These are phyloP conservation scores for Akanthomyces uredinophilus DNA, from an alignment of 2,329 filamentous ascomycete species.

Conservation along the genomic window DNA sequence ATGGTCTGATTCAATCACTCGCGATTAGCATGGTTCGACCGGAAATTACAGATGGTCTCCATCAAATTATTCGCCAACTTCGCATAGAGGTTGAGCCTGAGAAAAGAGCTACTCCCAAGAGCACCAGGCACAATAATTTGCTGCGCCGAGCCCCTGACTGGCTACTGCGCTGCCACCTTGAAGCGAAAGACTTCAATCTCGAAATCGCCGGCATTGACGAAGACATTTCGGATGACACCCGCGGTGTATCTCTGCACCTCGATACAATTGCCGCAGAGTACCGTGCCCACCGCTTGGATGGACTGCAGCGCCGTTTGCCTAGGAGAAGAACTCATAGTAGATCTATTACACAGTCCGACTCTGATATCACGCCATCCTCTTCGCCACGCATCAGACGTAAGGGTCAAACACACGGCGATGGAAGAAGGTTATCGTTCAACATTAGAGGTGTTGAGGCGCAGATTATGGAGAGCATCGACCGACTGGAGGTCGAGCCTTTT, in stretches of 20 bases:
- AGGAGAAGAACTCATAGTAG: conserved; percentile 72
- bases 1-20: conserved; percentile 78
- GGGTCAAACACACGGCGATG: conserved; percentile 60
- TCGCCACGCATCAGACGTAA: conserved; percentile 45
- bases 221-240: conserved; percentile 73
- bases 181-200: conserved; percentile 82
- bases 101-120: conserved; percentile 47
- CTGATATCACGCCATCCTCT: conserved; percentile 45
- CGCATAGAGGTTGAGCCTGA: conserved; percentile 61
- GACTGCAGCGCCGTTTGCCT: conserved; percentile 49
- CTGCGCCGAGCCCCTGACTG: conserved; percentile 75
- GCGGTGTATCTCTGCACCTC: conserved; percentile 79
- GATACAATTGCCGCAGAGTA: conserved; percentile 89
- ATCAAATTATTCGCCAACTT: conserved; percentile 84
- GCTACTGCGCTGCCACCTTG: conserved; percentile 77
- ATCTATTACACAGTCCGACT: conserved; percentile 62
- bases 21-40: conserved; percentile 84
- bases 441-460: conserved; percentile 82
- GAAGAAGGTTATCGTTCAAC: conserved; percentile 74
- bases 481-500: conserved; percentile 80
- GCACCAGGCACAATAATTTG: conserved; percentile 57
- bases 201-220: conserved; percentile 87
- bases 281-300: conserved; percentile 70
- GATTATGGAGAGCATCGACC: conserved; percentile 81
- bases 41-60: conserved; percentile 87